These are phyloP conservation scores for Phyllosticta paracitricarpa DNA, from an alignment of 2,329 filamentous ascomycete species.

Conservation along the genomic window DNA sequence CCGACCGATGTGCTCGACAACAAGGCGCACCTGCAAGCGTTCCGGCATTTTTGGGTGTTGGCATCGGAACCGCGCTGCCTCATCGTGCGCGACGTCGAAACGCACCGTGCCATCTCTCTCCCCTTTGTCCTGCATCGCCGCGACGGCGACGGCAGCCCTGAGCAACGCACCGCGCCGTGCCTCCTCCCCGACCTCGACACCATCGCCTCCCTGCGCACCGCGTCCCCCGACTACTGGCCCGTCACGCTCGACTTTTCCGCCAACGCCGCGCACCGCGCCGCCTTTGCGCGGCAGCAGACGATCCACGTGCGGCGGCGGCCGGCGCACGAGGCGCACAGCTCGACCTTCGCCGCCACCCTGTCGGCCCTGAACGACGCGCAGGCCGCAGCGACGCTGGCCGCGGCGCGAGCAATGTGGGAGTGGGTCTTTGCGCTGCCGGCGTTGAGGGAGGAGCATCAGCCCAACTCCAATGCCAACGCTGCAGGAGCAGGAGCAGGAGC, in stretches of 20 bases:
- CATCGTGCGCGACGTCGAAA: conserved; percentile 77
- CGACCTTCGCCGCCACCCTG: conserved; percentile 63
- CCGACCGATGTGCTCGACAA: conserved; percentile 87
- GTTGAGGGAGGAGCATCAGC: conserved; percentile 31
- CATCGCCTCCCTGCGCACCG: conserved; percentile 52
- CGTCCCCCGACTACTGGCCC: conserved; percentile 66
- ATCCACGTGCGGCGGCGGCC: conserved; percentile 63
- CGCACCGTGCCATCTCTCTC: conserved; percentile 65
- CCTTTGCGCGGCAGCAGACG: conserved; percentile 60
- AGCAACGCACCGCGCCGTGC: conserved; percentile 42
- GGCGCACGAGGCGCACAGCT: conserved; percentile 46
- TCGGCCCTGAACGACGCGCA: conserved; percentile 58
- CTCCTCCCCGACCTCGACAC: conserved; percentile 55
- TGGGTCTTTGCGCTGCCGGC: conserved; percentile 62
- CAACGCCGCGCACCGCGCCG: conserved; percentile 50
- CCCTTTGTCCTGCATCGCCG: conserved; percentile 57
- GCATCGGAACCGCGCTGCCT: conserved; percentile 85
- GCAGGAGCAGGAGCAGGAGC: neutral
- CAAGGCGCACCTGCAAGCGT: conserved; percentile 86
- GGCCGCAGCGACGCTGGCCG: conserved; percentile 17
- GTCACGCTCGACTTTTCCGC: conserved; percentile 63
- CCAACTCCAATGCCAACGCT: neutral
- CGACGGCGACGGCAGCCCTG: conserved; percentile 26
- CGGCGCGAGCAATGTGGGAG: conserved; percentile 43
- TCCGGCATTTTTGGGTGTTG: conserved; percentile 94